phyloP scores from a whole-genome alignment of 371 early-diverging fungal genomes.

The Syncephalastrum monosporum region DNA sequence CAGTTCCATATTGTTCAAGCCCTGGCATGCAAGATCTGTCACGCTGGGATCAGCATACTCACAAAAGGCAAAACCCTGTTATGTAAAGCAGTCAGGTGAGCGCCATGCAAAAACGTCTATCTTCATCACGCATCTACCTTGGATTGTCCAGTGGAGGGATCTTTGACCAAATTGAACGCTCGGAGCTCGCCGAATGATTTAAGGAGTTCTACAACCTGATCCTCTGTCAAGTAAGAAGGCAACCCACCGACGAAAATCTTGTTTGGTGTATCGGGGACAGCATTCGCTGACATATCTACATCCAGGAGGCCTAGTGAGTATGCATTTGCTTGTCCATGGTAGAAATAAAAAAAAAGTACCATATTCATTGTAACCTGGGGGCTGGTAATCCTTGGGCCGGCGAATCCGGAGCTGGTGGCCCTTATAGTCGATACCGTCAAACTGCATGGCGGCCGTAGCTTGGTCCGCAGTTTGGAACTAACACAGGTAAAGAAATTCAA shows the following conservation, averaged over 20 bases:
- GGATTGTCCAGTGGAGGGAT: constrained; percentile 73
- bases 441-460: constrained; percentile 87
- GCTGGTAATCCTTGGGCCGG: constrained; percentile 92
- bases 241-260: constrained; percentile 95
- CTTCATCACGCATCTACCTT: constrained; percentile 52
- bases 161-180: constrained; percentile 92
- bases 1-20: constrained; percentile 93
- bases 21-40: constrained; percentile 93
- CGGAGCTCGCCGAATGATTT: constrained; percentile 91
- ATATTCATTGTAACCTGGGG: constrained; percentile 59
- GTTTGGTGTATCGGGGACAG: constrained; percentile 88
- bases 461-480: constrained; percentile 88
- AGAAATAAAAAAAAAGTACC: constrained; percentile 8
- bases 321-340: constrained; percentile 2
- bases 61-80: constrained; percentile 94
- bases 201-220: constrained; percentile 92
- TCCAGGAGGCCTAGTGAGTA: background rate
- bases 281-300: constrained; percentile 31
- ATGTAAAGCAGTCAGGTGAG: background rate
- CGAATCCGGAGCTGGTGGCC: constrained; percentile 88
- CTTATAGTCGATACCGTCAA: constrained; percentile 89
- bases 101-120: background rate
- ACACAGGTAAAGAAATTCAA: background rate
- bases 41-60: constrained; percentile 88
- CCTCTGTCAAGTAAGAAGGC: constrained; percentile 86